phyloP scores from a whole-genome alignment of 495 filamentous ascomycete species.

The Penicillium bialowiezense region DNA sequence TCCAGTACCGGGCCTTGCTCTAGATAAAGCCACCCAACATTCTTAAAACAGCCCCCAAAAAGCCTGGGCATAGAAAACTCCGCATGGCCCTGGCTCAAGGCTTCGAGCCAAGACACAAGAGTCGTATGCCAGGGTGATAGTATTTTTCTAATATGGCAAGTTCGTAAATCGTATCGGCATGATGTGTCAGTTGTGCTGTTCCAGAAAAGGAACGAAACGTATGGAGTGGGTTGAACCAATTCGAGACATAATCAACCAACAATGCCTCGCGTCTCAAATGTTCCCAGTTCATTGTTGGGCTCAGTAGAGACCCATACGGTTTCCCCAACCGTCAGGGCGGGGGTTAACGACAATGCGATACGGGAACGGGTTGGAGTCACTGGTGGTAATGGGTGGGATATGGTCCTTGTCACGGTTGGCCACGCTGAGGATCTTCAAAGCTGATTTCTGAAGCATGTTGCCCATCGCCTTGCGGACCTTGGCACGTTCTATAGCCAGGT shows the following conservation, averaged over 20 bases:
- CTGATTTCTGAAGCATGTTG: conserved; percentile 76
- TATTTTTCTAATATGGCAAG: not conserved
- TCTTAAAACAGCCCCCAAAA: no score
- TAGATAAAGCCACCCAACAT: no score
- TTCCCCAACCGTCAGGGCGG: conserved; percentile 74
- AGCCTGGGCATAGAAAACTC: not conserved
- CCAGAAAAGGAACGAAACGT: not conserved
- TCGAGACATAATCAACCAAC: no score
- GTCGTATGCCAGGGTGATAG: not conserved
- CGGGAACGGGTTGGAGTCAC: conserved; percentile 89
- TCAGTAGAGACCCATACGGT: conserved; percentile 74
- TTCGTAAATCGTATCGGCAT: conserved; percentile 5
- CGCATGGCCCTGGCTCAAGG: not conserved
- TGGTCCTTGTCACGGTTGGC: conserved; percentile 91
- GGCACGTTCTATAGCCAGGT: conserved; percentile 59
- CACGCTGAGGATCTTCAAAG: conserved; percentile 80
- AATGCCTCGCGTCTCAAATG: not conserved
- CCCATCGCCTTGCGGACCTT: conserved; percentile 89
- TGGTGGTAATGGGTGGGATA: conserved; percentile 94
- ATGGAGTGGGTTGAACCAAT: conserved; percentile 1
- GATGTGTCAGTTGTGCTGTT: not conserved
- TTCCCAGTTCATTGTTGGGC: not conserved
- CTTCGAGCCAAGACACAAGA: not conserved
- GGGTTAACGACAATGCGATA: conserved; percentile 88
- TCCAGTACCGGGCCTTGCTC: no score